These are phyloP conservation scores for Madurella fahalii DNA, from an alignment of 2,329 filamentous ascomycete species.

Conservation along the genomic window DNA sequence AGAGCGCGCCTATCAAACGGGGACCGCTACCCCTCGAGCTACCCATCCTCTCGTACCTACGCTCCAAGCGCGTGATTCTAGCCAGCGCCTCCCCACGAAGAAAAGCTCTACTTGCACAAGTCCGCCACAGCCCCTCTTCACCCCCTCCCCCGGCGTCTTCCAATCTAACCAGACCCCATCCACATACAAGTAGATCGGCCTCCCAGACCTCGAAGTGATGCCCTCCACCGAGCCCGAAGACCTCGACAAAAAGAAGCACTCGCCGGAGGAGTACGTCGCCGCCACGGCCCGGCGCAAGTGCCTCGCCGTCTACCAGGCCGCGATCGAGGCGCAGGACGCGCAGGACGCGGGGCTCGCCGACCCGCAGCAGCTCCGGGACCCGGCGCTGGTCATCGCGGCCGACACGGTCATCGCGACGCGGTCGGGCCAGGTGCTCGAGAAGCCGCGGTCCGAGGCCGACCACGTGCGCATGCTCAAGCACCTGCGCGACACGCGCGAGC, in stretches of 20 bases:
- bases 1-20: constrained; percentile 40
- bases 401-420: constrained; percentile 84
- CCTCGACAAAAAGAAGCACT: constrained; percentile 68
- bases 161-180: neutral
- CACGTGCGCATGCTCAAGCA: constrained; percentile 80
- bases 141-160: neutral
- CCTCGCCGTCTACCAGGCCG: constrained; percentile 60
- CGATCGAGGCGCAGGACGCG: constrained; percentile 38
- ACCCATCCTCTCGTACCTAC: constrained; percentile 72
- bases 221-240: constrained; percentile 83
- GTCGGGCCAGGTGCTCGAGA: constrained; percentile 79
- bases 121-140: constrained; percentile 29
- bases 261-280: constrained; percentile 86
- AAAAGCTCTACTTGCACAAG: constrained; percentile 72
- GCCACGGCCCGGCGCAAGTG: constrained; percentile 82
- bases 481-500: constrained; percentile 70
- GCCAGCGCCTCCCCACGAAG: constrained; percentile 86
- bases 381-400: constrained; percentile 79
- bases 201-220: constrained; percentile 76
- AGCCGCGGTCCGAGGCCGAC: constrained; percentile 75
- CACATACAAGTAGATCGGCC: constrained; percentile 57
- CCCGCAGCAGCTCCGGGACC: constrained; percentile 49
- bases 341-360: constrained; percentile 28
- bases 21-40: constrained; percentile 68
- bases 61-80: constrained; percentile 77